Base-by-base conservation (phyloP, 257 asterid genomes). In the Jacaranda mimosifolia region DNA sequence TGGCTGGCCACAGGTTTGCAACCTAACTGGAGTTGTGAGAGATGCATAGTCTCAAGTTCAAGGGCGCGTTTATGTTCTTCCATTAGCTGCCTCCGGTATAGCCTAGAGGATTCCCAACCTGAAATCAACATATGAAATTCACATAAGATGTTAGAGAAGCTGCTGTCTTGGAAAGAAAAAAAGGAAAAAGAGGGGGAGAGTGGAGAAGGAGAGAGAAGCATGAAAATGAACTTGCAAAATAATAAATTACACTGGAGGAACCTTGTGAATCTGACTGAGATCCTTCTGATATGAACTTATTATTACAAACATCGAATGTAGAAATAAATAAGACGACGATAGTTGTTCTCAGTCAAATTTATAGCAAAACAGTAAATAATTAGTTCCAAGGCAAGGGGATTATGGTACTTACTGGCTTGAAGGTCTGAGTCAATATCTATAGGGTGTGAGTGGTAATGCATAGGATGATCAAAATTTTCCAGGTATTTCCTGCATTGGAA, bases 101-200 rank as follows among this genome's bases (percentile, higher is more conserved):
- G 46, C 71, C 91, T 85, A 3, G 91, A 75, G 9, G 89, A 78
- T 46, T 83, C 89, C 90, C 88, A 83, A 74, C 89, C 98, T 90
- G 85, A 26, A 26, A 70, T 55, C 21, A 60, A 72, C 8, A 32
- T 10, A 73, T 58, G 45, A 49, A 69, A 62, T 18, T 6, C 49
- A 60, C 35, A 39, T 63, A 62, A 19, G 52, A 57, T 9, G 13
- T 69, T 19, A 10, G 59, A 65, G 40, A 53, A 49, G 2, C 32
- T 26, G 32, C 32, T 1, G 32, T 26, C 32, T 26, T 26, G 32
- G 32, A 26, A 26, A 2, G 32, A 26, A 26, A 26, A 26, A 26
- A 2, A 2, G 2, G 32, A 26, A 2, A 26, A 2, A 26, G 2
- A 26, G 2, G 2, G 2, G 32, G 2, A 26, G 32, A 2, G 32